Conservation (phyloP, 352 stramenopile species). For the Phytophthora meadii region DNA sequence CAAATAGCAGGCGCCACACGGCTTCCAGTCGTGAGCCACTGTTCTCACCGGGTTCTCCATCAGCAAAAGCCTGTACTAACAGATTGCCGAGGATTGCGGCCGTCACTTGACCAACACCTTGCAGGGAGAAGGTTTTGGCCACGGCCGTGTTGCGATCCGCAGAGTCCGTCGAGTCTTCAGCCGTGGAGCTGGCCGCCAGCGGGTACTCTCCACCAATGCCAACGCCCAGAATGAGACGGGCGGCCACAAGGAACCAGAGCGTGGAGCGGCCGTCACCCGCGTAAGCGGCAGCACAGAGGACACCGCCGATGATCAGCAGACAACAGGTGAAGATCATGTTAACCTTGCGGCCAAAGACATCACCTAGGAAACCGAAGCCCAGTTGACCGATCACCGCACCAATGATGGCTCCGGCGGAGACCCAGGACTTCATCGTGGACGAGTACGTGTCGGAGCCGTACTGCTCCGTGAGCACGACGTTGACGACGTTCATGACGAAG, state of each 20-base stretch:
- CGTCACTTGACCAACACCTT: conserved; percentile 61
- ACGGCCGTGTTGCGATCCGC: conserved; percentile 57
- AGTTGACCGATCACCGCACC: conserved; percentile 28
- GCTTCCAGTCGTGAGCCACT: conserved; percentile 50
- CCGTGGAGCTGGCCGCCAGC: conserved; percentile 53
- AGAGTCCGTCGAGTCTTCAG: conserved; percentile 61
- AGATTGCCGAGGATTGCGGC: conserved; percentile 72
- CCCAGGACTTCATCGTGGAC: conserved; percentile 62
- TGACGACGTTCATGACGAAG: conserved; percentile 87
- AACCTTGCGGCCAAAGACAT: conserved; percentile 31
- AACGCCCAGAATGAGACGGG: conserved; percentile 24
- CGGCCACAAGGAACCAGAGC: conserved; percentile 28
- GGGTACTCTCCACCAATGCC: conserved; percentile 43
- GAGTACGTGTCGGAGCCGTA: conserved; percentile 71
- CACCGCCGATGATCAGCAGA: conserved; percentile 23
- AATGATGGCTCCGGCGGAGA: conserved; percentile 51
- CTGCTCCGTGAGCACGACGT: conserved; percentile 82
- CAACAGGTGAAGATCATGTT: conserved; percentile 36
- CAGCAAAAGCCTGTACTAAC: conserved; percentile 52
- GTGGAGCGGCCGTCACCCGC: conserved; percentile 11
- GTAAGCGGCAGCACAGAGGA: conserved; percentile 26
- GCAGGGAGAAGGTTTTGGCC: conserved; percentile 67
- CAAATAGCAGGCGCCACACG: conserved; percentile 74
- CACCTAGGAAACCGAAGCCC: conserved; percentile 26
- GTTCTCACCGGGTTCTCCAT: conserved; percentile 50